These are phyloP conservation scores for Cyclotella atomus DNA, from an alignment of 108 stramenopile genomes.

Conservation along the genomic window DNA sequence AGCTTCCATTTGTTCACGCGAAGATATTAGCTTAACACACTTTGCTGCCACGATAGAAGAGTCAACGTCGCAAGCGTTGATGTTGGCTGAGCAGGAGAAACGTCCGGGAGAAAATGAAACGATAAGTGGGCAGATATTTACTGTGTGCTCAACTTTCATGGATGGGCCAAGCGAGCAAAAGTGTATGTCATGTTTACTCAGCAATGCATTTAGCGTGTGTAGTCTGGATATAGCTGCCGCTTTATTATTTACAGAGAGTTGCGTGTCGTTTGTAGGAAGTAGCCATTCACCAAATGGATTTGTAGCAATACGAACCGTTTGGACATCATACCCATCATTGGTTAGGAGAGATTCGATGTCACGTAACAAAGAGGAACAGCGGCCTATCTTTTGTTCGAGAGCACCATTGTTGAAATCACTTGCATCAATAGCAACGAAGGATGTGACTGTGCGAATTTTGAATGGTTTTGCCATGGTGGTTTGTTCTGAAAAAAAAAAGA, in stretches of 20 bases:
- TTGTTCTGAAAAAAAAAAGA: no score
- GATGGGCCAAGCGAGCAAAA: slow-evolving; percentile 85
- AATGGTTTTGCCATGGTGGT: no score
- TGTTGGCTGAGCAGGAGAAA: slow-evolving; percentile 69
- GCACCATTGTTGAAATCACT: slow-evolving; percentile 37
- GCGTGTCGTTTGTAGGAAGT: not conserved
- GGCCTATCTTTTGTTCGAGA: slow-evolving; percentile 20
- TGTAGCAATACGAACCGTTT: slow-evolving; percentile 83
- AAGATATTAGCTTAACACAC: slow-evolving; percentile 60
- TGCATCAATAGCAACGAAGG: slow-evolving; percentile 44
- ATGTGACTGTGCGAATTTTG: slow-evolving; percentile 57
- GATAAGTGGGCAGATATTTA: slow-evolving; percentile 46
- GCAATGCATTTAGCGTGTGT: slow-evolving; percentile 43
- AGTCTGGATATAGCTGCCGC: slow-evolving; percentile 21
- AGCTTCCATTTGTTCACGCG: slow-evolving; percentile 22
- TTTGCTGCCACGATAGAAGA: slow-evolving; percentile 56
- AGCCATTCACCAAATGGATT: slow-evolving; percentile 90
- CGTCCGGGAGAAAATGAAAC: slow-evolving; percentile 45
- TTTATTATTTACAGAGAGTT: not conserved
- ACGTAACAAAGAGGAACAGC: slow-evolving; percentile 28
- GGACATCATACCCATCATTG: slow-evolving; percentile 68
- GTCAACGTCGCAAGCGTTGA: slow-evolving; percentile 47
- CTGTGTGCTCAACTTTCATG: slow-evolving; percentile 33
- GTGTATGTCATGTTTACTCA: slow-evolving; percentile 51
- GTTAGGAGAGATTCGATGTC: slow-evolving; percentile 29